Conservation (phyloP, 495 filamentous ascomycete species). For the Pyrenula massariospora region DNA sequence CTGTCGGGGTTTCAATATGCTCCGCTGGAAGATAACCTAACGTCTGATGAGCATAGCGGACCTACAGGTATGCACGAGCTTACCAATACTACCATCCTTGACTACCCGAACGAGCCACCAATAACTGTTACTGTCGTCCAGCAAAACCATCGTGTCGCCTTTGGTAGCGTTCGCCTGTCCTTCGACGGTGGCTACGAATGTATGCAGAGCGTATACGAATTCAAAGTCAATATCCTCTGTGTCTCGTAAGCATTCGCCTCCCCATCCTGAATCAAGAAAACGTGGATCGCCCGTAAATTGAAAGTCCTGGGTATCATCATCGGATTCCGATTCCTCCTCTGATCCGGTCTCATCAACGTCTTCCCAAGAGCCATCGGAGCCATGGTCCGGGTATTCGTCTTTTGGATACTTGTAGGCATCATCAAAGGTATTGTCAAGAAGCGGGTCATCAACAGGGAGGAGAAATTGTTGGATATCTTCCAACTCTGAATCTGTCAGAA, state of each 20-base stretch:
- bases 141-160: slow-evolving; percentile 97
- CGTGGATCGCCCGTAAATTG: slow-evolving; percentile 34
- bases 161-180: slow-evolving; percentile 97
- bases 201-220: slow-evolving; percentile 96
- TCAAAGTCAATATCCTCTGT: slow-evolving; percentile 99
- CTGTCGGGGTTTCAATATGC: slow-evolving; percentile 97
- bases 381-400: not conserved
- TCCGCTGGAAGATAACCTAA: slow-evolving; percentile 91
- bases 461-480: slow-evolving; percentile 21
- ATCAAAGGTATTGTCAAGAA: slow-evolving; percentile 21
- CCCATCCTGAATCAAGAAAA: slow-evolving; percentile 58
- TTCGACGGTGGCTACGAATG: slow-evolving; percentile 94
- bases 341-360: slow-evolving; percentile 11
- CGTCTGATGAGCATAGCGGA: slow-evolving; percentile 9
- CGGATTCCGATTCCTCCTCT: slow-evolving; percentile 14
- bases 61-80: slow-evolving; percentile 10
- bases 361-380: slow-evolving; percentile 8
- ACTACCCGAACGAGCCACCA: slow-evolving; percentile 98
- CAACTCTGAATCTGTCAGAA: slow-evolving; percentile 12
- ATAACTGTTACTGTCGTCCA: slow-evolving; percentile 99
- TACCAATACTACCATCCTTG: slow-evolving; percentile 95
- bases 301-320: slow-evolving; percentile 38
- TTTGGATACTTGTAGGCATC: slow-evolving; percentile 11
- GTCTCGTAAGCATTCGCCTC: slow-evolving; percentile 68
- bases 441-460: slow-evolving; percentile 25